Evolutionary conservation across 306 rosid species (phyloP), one percentile per base, ranked within the genome.

Genomic region (Quercus variabilis): DNA sequence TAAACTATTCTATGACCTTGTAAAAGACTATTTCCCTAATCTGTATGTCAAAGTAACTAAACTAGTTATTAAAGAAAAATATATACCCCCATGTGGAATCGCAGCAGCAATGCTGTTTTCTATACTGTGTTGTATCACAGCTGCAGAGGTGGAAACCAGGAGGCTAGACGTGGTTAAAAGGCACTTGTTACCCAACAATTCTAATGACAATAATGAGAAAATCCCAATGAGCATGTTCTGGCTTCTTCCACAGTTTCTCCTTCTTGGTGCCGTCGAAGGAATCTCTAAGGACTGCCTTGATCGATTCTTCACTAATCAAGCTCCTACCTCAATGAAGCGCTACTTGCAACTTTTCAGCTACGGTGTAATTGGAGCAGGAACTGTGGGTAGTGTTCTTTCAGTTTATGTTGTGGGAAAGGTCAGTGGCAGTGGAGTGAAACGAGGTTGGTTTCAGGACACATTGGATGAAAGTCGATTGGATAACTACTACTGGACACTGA

Each of bases 211-310:
- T 38, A 38, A 38, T 1, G 83, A 73, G 6, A 70, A 10, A 52
- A 65, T 80, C 55, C 89, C 89, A 7, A 78, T 88, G 87, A 68
- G 56, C 69, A 77, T 83, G 71, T 78, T 76, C 23, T 83, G 87
- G 89, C 15, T 88, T 56, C 25, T 85, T 30, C 88, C 85, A 7
- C 84, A 82, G 17, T 87, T 74, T 75, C 26, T 79, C 33, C 57
- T 85, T 21, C 83, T 84, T 1, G 84, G 85, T 2, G 69, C 56
- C 30, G 9, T 63, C 13, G 63, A 80, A 38, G 81, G 79, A 30
- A 33, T 76, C 74, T 65, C 78, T 14, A 54, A 72, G 14, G 33
- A 55, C 25, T 51, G 49, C 19, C 3, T 81, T 76, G 12, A 18
- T 4, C 5, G 56, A 18, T 73, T 79, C 77, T 49, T 83, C 41